Evolutionary conservation across 2,329 filamentous ascomycete species (phyloP).

Genomic region (Cladosporium sp.): DNA sequence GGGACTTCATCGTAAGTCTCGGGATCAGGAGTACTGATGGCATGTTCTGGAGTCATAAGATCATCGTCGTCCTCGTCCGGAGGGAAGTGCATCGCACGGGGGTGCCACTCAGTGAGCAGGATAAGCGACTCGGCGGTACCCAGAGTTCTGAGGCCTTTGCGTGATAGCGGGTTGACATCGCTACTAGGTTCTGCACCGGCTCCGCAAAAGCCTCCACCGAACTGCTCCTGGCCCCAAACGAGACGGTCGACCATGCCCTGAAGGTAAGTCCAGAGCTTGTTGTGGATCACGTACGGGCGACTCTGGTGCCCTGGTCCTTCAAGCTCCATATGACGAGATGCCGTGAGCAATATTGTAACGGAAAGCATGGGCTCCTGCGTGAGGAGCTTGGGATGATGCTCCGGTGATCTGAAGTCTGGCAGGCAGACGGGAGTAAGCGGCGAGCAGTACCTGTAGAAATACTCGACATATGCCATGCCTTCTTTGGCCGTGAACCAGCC

Average conservation of each 20-base stretch:
- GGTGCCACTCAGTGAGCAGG: slow-evolving; percentile 96
- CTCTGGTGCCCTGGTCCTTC: slow-evolving; percentile 78
- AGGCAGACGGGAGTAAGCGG: slow-evolving; percentile 92
- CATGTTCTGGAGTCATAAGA: slow-evolving; percentile 68
- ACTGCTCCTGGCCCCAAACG: slow-evolving; percentile 94
- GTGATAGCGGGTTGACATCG: slow-evolving; percentile 60
- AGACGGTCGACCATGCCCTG: slow-evolving; percentile 93
- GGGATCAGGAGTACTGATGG: slow-evolving; percentile 61
- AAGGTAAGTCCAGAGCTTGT: slow-evolving; percentile 92
- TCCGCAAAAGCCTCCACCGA: slow-evolving; percentile 82
- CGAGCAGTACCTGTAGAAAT: slow-evolving; percentile 90
- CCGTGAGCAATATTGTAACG: slow-evolving; percentile 86
- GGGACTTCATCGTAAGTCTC: slow-evolving; percentile 54
- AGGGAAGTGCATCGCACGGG: slow-evolving; percentile 89
- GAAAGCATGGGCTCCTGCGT: slow-evolving; percentile 91
- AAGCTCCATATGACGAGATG: slow-evolving; percentile 81
- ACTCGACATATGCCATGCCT: slow-evolving; percentile 90
- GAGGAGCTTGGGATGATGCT: slow-evolving; percentile 75
- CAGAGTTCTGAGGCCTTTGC: slow-evolving; percentile 76
- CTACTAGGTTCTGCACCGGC: slow-evolving; percentile 67
- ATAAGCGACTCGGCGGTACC: slow-evolving; percentile 93
- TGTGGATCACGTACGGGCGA: slow-evolving; percentile 86
- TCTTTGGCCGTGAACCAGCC: slow-evolving; percentile 96
- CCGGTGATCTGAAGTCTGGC: slow-evolving; percentile 82
- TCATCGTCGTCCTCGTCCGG: slow-evolving; percentile 66